These are phyloP conservation scores for Calamus simplicifolius DNA, from an alignment of 176 grass and related monocot genomes.

Conservation along the genomic window DNA sequence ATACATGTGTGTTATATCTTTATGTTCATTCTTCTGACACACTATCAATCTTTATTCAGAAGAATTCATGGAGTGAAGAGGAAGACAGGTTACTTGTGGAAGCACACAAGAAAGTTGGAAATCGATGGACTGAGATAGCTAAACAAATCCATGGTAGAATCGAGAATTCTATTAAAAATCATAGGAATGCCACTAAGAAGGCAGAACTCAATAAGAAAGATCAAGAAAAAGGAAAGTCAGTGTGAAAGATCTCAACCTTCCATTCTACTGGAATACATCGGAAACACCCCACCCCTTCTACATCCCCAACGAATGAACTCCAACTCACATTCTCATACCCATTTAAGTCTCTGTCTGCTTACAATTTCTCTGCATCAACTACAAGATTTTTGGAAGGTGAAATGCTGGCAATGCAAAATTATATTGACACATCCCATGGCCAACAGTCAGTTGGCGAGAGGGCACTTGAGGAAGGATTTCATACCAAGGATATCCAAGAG, in stretches of 20 bases:
- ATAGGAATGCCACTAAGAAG: conserved; percentile 73
- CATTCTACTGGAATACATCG: conserved; percentile 58
- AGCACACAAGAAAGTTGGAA: conserved; percentile 45
- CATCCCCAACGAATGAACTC: not conserved
- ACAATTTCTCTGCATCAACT: not conserved
- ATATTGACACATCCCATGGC: too few relatives aligned
- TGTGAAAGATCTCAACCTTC: conserved; percentile 16
- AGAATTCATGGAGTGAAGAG: conserved; percentile 49
- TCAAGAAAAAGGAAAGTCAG: conserved; percentile 41
- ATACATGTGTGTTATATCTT: too few relatives aligned
- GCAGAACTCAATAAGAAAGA: conserved; percentile 38
- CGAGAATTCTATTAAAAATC: conserved; percentile 83
- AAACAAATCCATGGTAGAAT: conserved; percentile 43
- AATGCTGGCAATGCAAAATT: too few relatives aligned
- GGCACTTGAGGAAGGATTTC: not conserved
- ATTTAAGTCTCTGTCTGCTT: too few relatives aligned
- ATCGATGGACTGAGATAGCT: conserved; percentile 52
- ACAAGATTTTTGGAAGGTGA: not conserved
- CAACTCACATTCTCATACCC: too few relatives aligned
- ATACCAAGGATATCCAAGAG: not conserved
- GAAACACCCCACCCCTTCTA: not conserved
- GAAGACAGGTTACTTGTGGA: conserved; percentile 45
- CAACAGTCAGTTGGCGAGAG: not conserved
- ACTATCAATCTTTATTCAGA: too few relatives aligned
- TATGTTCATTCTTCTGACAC: too few relatives aligned